Base-by-base conservation (phyloP, 2,329 filamentous ascomycete species). In the Orbilia javanica region DNA sequence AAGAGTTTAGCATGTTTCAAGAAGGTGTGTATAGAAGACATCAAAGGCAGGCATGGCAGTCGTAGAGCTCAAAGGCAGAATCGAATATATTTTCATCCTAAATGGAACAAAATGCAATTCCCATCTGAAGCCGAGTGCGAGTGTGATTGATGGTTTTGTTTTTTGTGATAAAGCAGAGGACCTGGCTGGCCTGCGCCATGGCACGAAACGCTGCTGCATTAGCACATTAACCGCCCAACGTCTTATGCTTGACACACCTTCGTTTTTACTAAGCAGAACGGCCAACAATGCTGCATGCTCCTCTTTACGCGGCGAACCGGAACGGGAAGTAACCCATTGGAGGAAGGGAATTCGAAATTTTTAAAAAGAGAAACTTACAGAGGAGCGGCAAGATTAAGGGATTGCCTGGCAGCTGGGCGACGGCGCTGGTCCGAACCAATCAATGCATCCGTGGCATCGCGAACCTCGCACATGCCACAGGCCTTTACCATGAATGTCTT, bases 181-280 rank as follows among this genome's bases (percentile, higher is more conserved):
- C 50, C 65, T 68, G 31, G 39, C 44, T 10, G n/a, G 20, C 13
- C 13, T 46, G 22, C 18, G 46, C 18, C 46, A 11, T 50, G 55
- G 42, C 60, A 52, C 13, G 22, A 48, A 44, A 44, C 34, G 39
- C 25, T 69, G 55, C 20, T 63, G 15, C 55, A 42, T 66, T 50
- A 66, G 69, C 69, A 55, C 60, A 66, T 73, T 73, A 73, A 63
- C 67, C 67, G 55, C 67, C 50, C 67, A 53, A 48, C 62, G 36
- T 60, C 64, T 65, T 60, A 73, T 60, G 60, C 36, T 66, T 73
- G 29, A 53, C 69, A 63, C 48, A 66, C 69, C 50, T 50, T 71
- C 68, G 60, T 65, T 73, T 66, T 48, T 42, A 73, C 69, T 50
- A 65, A 66, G 60, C 69, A 60, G 60, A 65, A 66, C 46, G 34